Conservation (phyloP, 2,329 filamentous ascomycete genomes). For the Tympanopsis confertula region DNA sequence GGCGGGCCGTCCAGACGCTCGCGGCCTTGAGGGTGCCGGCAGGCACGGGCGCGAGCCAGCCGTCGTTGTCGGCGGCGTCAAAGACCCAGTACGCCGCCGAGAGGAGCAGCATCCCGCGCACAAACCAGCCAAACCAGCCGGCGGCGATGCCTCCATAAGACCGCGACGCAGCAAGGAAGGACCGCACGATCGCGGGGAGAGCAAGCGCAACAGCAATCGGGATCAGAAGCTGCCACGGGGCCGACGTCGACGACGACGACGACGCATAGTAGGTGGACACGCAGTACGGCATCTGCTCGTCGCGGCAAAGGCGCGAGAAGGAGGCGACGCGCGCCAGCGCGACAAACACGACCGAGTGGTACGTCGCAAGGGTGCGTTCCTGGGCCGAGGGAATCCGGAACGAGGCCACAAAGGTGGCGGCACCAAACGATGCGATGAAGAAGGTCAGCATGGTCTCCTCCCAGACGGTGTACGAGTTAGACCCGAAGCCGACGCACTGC, state of each 20-base stretch:
- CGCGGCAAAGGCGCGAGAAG: slow-evolving; percentile 81
- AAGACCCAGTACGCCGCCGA: slow-evolving; percentile 77
- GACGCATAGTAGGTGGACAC: slow-evolving; percentile 92
- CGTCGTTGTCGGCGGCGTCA: slow-evolving; percentile 75
- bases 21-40: slow-evolving; percentile 50
- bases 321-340: slow-evolving; percentile 69
- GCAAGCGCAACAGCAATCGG: slow-evolving; percentile 63
- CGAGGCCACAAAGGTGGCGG: slow-evolving; percentile 63
- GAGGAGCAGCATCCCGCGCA: slow-evolving; percentile 65
- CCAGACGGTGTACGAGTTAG: slow-evolving; percentile 98
- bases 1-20: slow-evolving; percentile 68
- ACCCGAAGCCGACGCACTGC: slow-evolving; percentile 86
- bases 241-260: slow-evolving; percentile 79
- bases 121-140: slow-evolving; percentile 70
- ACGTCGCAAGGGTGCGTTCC: slow-evolving; percentile 66
- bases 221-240: slow-evolving; percentile 75
- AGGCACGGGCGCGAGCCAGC: slow-evolving; percentile 58
- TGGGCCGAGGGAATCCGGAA: slow-evolving; percentile 56
- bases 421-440: slow-evolving; percentile 78
- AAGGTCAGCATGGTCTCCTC: slow-evolving; percentile 91
- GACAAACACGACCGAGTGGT: slow-evolving; percentile 76
- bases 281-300: slow-evolving; percentile 98
- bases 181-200: slow-evolving; percentile 65
- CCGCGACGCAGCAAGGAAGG: slow-evolving; percentile 69
- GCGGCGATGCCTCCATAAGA: slow-evolving; percentile 81